Base-by-base conservation (phyloP, 306 rosid species). In the Elaeagnus macrophylla region DNA sequence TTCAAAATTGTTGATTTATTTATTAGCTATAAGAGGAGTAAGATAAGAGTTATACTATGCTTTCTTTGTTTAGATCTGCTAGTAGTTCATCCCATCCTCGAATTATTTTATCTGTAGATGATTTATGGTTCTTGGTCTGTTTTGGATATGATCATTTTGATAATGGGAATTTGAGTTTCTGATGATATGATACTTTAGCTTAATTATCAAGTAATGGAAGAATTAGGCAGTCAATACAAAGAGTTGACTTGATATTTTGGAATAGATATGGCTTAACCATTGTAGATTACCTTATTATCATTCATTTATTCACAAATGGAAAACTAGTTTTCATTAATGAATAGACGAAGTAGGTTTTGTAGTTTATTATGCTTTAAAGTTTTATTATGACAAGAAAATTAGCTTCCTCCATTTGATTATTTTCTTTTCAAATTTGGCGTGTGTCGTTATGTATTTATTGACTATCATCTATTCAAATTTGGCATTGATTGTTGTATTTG, bases 331-430 rank as follows among this genome's bases (percentile, higher is more conserved):
- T 20, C 25, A 57, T 25, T 44, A 55, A 61, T 37, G 43, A 35
- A 17, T 54, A 44, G 37, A 18, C 43, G 53, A 55, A 44, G 46
- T 62, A 8, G 49, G 48, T 71, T 67, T 59, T 42, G 42, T 25
- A 25, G 32, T 25, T 25, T 25, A 25, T 25, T 25, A 25, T 25
- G 32, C 2, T 25, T 25, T 25, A 25, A 25, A 5, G 32, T 25
- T 25, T 3, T 25, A 25, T 25, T 25, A 25, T 25, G 32, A 20
- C 32, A 25, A 25, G 32, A 25, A 25, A 25, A 5, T 25, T 25
- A 25, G 3, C 5, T 25, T 25, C 32, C 32, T 25, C 32, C 32
- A 5, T 25, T 25, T 25, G 4, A 25, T 25, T 25, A 25, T 25
- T 25, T 25, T 25, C 32, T 25, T 25, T 25, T 25, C 32, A 25